Conservation (phyloP, 768 basidiomycete genomes). For the Podaxis sp. region DNA sequence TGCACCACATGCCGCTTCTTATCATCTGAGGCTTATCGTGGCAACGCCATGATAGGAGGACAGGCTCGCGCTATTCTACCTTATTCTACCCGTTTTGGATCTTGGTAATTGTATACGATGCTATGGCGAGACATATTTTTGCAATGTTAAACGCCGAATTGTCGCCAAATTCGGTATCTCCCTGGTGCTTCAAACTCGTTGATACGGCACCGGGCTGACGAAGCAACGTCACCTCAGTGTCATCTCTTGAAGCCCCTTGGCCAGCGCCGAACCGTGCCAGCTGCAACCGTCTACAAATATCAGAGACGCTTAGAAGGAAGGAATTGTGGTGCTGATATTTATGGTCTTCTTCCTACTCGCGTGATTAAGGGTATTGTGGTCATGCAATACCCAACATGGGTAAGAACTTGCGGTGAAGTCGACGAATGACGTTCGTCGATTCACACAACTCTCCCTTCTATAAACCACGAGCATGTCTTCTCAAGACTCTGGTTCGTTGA, state of each 20-base stretch:
- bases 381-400: background rate
- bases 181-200: too few relatives aligned
- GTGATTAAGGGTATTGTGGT: background rate
- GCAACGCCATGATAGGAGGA: background rate
- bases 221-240: too few relatives aligned
- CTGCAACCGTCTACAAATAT: too few relatives aligned
- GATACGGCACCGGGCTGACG: too few relatives aligned
- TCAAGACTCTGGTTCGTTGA: constrained; percentile 15
- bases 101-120: background rate
- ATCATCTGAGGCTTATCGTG: background rate
- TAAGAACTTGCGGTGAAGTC: background rate
- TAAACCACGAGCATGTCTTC: background rate
- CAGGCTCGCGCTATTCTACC: background rate
- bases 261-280: too few relatives aligned
- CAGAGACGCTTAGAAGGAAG: background rate
- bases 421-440: background rate
- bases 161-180: too few relatives aligned
- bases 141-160: too few relatives aligned
- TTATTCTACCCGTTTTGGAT: background rate
- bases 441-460: background rate
- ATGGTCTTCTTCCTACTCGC: background rate
- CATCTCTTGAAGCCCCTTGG: too few relatives aligned
- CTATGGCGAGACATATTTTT: too few relatives aligned
- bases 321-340: background rate
- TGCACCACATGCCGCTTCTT: background rate